These are phyloP conservation scores for Hyaloperonospora arabidopsidis DNA, from an alignment of 352 stramenopile species.

Conservation along the genomic window DNA sequence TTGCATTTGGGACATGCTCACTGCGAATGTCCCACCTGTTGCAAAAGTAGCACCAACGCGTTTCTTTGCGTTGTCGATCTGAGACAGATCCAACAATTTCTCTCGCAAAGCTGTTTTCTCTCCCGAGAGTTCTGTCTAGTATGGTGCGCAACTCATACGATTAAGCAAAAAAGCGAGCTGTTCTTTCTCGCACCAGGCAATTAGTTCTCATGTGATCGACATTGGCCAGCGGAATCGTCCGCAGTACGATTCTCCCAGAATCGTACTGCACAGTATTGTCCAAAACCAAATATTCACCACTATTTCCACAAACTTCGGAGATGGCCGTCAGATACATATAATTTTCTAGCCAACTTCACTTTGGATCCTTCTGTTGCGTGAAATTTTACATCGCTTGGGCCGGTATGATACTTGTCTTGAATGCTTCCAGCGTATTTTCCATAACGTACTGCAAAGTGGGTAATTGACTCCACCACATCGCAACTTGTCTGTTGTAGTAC, in stretches of 20 bases:
- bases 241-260: neutral
- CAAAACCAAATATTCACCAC: neutral
- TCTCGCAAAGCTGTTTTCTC: no score
- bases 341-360: conserved; percentile 7
- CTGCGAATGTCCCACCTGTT: no score
- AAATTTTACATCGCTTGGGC: conserved; percentile 13
- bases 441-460: conserved; percentile 14
- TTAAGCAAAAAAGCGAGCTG: neutral
- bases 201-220: neutral
- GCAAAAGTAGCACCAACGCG: no score
- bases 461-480: conserved; percentile 10
- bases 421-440: conserved; percentile 11
- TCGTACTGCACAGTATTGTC: neutral
- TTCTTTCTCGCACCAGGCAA: neutral
- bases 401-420: neutral
- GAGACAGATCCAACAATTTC: no score
- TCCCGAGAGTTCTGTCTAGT: no score
- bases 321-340: neutral
- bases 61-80: no score
- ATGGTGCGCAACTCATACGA: no score
- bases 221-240: neutral
- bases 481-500: neutral
- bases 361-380: conserved; percentile 5
- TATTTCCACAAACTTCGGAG: neutral
- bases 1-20: no score